phyloP scores from a whole-genome alignment of 2,329 filamentous ascomycete genomes.

The Cladosporium sp. region DNA sequence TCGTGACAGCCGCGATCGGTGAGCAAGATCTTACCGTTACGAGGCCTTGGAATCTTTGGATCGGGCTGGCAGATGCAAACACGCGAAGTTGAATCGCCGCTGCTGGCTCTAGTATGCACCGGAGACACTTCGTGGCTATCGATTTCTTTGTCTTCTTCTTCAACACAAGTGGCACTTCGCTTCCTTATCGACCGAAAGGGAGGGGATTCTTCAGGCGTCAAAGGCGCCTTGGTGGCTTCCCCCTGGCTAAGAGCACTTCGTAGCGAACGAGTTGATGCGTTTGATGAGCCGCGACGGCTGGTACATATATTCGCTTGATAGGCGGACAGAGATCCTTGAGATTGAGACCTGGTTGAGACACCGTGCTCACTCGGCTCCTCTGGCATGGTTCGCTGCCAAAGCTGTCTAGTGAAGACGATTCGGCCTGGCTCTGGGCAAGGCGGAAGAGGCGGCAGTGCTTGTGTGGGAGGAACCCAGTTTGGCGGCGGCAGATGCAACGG shows the following conservation, averaged over 20 bases:
- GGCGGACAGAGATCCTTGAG: slow-evolving; percentile 14
- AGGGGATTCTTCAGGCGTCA: slow-evolving; percentile 32
- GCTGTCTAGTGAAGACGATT: slow-evolving; percentile 32
- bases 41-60: slow-evolving; percentile 63
- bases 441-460: slow-evolving; percentile 18
- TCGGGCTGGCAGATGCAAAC: slow-evolving; percentile 66
- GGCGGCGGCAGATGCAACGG: slow-evolving; percentile 9
- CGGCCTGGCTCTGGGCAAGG: slow-evolving; percentile 19
- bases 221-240: slow-evolving; percentile 26
- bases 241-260: slow-evolving; percentile 25
- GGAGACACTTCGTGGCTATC: slow-evolving; percentile 21
- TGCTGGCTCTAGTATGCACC: slow-evolving; percentile 25
- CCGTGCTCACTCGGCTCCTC: slow-evolving; percentile 22
- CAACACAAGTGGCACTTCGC: slow-evolving; percentile 26
- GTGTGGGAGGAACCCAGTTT: slow-evolving; percentile 21
- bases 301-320: slow-evolving; percentile 14
- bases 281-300: slow-evolving; percentile 25
- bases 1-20: background rate
- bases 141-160: slow-evolving; percentile 26
- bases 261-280: slow-evolving; percentile 25
- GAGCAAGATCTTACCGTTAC: slow-evolving; percentile 55
- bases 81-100: slow-evolving; percentile 41
- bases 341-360: slow-evolving; percentile 29
- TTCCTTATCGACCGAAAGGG: slow-evolving; percentile 29
- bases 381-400: slow-evolving; percentile 34